Conservation (phyloP, 164 flowering plant species). For the Magnolia sinica region DNA sequence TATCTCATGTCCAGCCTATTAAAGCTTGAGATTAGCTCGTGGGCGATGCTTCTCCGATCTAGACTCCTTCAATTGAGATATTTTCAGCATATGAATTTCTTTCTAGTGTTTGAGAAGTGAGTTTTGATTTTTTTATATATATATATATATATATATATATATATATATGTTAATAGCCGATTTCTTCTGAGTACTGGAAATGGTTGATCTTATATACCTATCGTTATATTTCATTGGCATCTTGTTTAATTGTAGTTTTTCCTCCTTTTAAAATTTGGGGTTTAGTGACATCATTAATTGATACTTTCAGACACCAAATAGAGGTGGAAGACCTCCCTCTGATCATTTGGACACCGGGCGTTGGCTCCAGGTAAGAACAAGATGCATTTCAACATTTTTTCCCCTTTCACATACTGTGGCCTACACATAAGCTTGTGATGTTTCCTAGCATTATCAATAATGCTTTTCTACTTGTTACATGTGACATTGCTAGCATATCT, state of each 20-base stretch:
- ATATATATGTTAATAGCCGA: too few relatives aligned
- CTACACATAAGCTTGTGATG: not conserved
- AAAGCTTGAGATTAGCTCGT: too few relatives aligned
- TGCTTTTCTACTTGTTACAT: not conserved
- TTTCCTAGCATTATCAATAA: not conserved
- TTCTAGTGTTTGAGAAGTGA: not conserved
- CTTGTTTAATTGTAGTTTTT: not conserved
- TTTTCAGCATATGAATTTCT: not conserved
- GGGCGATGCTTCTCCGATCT: too few relatives aligned
- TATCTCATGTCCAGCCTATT: too few relatives aligned
- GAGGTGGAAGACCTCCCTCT: slow-evolving; percentile 74
- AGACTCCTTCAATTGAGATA: not conserved
- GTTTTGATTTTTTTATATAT: too few relatives aligned
- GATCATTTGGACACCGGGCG: slow-evolving; percentile 75
- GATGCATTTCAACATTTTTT: not conserved
- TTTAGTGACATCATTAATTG: slow-evolving; percentile 8
- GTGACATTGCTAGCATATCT: too few relatives aligned
- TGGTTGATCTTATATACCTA: not conserved
- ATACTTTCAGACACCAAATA: slow-evolving; percentile 61
- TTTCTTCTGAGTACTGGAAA: not conserved
- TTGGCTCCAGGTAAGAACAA: slow-evolving; percentile 74
- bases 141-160: too few relatives aligned
- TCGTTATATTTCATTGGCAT: not conserved
- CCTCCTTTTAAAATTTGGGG: not conserved
- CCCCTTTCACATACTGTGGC: not conserved